Percentiles rank a stretch among this genome's conserved stretches.
These are phyloP conservation scores for Aspergillus hortae DNA, from an alignment of 2,329 filamentous ascomycete species.

Conservation along the genomic window DNA sequence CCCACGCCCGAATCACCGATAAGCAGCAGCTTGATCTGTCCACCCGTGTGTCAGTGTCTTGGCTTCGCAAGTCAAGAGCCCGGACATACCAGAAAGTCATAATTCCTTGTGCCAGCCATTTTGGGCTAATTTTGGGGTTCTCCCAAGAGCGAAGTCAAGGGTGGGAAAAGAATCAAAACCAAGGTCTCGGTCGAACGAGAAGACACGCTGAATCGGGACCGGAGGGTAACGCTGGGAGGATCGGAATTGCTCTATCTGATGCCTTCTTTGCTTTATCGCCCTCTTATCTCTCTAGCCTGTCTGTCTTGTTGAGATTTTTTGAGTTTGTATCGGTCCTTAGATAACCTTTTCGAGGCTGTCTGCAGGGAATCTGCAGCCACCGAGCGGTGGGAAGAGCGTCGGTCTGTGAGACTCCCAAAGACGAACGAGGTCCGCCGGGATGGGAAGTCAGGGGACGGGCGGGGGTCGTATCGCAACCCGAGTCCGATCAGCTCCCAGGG, in stretches of 20 bases:
- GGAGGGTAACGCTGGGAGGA: too few relatives aligned
- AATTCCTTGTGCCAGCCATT: conserved; percentile 98
- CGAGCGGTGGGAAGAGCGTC: conserved; percentile 10
- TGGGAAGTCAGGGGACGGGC: conserved; percentile 6
- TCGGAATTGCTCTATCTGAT: too few relatives aligned
- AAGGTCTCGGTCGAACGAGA: too few relatives aligned
- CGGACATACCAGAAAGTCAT: conserved; percentile 87
- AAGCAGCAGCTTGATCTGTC: conserved; percentile 89
- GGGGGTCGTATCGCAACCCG: not conserved
- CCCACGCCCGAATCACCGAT: conserved; percentile 96
- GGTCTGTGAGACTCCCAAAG: conserved; percentile 1
- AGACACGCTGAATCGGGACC: too few relatives aligned
- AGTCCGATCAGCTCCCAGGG: not conserved
- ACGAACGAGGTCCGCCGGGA: not conserved
- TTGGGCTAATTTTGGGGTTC: conserved; percentile 7
- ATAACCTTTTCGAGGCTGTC: not conserved
- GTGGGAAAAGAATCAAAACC: not conserved
- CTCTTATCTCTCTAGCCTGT: not conserved
- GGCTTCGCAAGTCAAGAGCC: not conserved
- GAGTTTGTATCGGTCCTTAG: too few relatives aligned
- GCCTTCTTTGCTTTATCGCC: too few relatives aligned
- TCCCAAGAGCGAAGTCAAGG: not conserved
- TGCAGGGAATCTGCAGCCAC: conserved; percentile 13
- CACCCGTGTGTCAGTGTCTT: conserved; percentile 16
- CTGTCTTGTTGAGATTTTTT: too few relatives aligned